Conservation (phyloP, 2,329 filamentous ascomycete species). For the Alternaria brassicicola region DNA sequence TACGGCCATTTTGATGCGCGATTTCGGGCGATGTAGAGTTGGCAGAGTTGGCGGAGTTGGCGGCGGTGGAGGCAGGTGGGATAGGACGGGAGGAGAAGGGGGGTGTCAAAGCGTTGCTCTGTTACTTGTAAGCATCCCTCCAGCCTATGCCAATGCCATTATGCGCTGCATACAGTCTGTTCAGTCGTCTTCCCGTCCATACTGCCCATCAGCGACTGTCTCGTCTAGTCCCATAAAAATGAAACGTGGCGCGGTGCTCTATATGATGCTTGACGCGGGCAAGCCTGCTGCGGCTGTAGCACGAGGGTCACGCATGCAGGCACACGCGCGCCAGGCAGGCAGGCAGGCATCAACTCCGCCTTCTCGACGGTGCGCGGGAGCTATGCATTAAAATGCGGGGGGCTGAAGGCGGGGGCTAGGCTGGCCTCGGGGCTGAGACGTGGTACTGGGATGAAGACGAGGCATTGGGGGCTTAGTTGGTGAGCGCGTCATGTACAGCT, state of each 20-base stretch:
- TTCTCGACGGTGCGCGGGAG: conserved; percentile 1
- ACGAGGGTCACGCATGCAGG: conserved; percentile 7
- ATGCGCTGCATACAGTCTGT: not conserved
- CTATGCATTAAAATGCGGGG: conserved; percentile 4
- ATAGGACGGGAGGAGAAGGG: conserved; percentile 35
- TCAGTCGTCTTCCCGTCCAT: conserved; percentile 26
- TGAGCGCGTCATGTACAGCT: not conserved
- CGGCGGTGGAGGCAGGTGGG: conserved; percentile 21
- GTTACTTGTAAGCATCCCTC: not conserved
- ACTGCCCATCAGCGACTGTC: conserved; percentile 1
- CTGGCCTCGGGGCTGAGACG: not conserved
- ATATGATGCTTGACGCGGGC: conserved; percentile 3
- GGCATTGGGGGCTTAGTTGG: conserved; percentile 6
- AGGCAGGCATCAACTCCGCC: not conserved
- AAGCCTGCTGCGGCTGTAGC: conserved; percentile 4
- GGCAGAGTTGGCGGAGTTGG: not conserved
- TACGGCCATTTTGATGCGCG: not conserved
- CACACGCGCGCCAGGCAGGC: not conserved
- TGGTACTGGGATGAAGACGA: not conserved
- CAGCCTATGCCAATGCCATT: not conserved
- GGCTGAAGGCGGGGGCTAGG: conserved; percentile 9
- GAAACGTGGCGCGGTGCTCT: not conserved
- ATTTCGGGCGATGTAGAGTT: conserved; percentile 5
- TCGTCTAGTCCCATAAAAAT: not conserved
- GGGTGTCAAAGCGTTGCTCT: conserved; percentile 19